phyloP scores from a whole-genome alignment of 1,284 basidiomycete genomes.

The Trichosporon inkin region DNA sequence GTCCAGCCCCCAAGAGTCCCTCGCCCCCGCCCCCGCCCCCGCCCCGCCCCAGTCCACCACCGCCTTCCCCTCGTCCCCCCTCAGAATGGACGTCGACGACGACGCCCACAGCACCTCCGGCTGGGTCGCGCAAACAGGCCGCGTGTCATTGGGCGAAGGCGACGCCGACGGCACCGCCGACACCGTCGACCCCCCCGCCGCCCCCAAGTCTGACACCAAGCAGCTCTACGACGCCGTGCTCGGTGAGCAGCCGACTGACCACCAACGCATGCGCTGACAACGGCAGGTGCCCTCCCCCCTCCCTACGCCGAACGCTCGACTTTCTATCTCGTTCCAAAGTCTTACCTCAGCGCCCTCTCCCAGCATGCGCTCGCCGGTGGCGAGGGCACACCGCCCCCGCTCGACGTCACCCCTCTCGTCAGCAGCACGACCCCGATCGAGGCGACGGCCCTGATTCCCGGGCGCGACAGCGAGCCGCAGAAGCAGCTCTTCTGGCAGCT shows the following conservation, averaged over 20 bases:
- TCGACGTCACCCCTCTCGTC: slow-evolving; percentile 30
- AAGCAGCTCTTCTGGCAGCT: slow-evolving; percentile 34
- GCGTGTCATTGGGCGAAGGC: slow-evolving; percentile 33
- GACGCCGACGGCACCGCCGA: neutral
- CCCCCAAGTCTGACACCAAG: neutral
- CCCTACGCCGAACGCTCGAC: slow-evolving; percentile 31
- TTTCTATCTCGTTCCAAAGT: slow-evolving; percentile 43
- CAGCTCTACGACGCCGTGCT: slow-evolving; percentile 17
- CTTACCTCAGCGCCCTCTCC: slow-evolving; percentile 31
- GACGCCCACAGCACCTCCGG: slow-evolving; percentile 18
- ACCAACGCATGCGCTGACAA: neutral
- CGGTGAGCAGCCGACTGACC: slow-evolving; percentile 7
- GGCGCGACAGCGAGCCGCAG: slow-evolving; percentile 10
- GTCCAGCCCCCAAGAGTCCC: neutral
- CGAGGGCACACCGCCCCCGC: slow-evolving; percentile 17
- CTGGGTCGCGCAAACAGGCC: slow-evolving; percentile 42
- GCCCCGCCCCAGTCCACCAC: neutral
- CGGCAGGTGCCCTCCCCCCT: slow-evolving; percentile 31
- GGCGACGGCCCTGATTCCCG: slow-evolving; percentile 29
- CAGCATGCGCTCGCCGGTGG: slow-evolving; percentile 27
- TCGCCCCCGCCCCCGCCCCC: neutral
- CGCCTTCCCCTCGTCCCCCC: slow-evolving; percentile 24
- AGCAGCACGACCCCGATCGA: slow-evolving; percentile 24
- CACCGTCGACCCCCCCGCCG: too few species aligned
- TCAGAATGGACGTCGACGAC: slow-evolving; percentile 28